Base-by-base conservation (phyloP, 805 yeast genomes). In the Candida argentea region DNA sequence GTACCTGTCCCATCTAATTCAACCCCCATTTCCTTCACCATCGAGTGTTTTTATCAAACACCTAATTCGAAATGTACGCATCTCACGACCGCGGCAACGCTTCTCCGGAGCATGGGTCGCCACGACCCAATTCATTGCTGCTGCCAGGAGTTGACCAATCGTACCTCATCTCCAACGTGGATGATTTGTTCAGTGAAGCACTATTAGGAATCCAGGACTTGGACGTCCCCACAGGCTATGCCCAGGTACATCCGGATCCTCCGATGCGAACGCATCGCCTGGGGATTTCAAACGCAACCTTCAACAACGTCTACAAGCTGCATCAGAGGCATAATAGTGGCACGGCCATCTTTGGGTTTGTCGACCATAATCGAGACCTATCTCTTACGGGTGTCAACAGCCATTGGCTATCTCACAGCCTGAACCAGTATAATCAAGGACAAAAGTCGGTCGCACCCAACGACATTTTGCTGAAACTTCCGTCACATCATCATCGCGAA, bases 261-360 rank as follows among this genome's bases (percentile, higher is more conserved):
- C 24, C 31, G 24, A 16, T 20, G 8, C 22, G 12, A 14, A 23
- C 17, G 9, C 21, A 12, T 14, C 9, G 24, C n/a, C 18, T 15
- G 16, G 32, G 16, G 38, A 34, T 20, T 34, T 22, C n/a, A 27
- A 37, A 8, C 34, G 27, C 14, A 29, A 22, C 32, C 35, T 34
- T 28, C 29, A 24, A 31, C 29, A 31, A 32, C 42, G 37, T 31
- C 26, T 30, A 32, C 18, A 36, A 39, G 17, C 7, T 10, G 10
- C 89, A 80, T 45, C 52, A 66, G 29, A 67, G 83, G 38, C 72
- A 73, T 33, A 61, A 70, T 12, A 77, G 86, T 56, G 93, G 93
- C 9, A 77, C 89, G 4, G 89, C 82, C 2, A 80, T 81, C 16
- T 81, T 81, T 50, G 93, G 93, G 0, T 80, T 69, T 39, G 56